phyloP scores from a whole-genome alignment of 2,329 filamentous ascomycete species.

The Sarocladium strictum region DNA sequence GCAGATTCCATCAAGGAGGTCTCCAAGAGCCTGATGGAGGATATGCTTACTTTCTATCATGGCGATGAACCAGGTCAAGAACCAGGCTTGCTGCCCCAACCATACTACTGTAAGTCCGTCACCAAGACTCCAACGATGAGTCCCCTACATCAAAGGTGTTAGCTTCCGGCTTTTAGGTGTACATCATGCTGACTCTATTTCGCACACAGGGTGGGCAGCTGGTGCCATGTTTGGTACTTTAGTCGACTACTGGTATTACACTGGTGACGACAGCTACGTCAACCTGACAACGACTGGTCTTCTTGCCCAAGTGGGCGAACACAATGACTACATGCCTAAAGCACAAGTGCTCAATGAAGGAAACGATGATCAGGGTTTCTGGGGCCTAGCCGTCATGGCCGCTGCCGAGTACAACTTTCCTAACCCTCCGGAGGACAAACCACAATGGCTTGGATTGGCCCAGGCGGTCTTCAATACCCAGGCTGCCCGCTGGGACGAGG shows the following conservation, averaged over 20 bases:
- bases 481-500: conserved; percentile 63
- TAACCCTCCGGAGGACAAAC: conserved; percentile 45
- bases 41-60: conserved; percentile 37
- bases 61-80: conserved; percentile 44
- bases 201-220: conserved; percentile 58
- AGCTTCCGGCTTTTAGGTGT: neutral
- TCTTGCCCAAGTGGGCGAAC: conserved; percentile 66
- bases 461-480: conserved; percentile 80
- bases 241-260: conserved; percentile 83
- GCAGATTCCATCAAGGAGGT: conserved; percentile 44
- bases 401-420: conserved; percentile 66
- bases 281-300: conserved; percentile 61
- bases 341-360: conserved; percentile 65
- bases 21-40: conserved; percentile 44
- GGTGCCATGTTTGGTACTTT: conserved; percentile 67
- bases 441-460: conserved; percentile 65
- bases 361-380: conserved; percentile 73
- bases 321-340: conserved; percentile 71
- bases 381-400: conserved; percentile 64
- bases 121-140: neutral
- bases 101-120: conserved; percentile 45
- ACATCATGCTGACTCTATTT: neutral
- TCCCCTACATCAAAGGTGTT: neutral
- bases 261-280: conserved; percentile 67
- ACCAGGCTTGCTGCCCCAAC: conserved; percentile 45